Conservation (phyloP, 495 filamentous ascomycete genomes). For the Haplographium delicatum region DNA sequence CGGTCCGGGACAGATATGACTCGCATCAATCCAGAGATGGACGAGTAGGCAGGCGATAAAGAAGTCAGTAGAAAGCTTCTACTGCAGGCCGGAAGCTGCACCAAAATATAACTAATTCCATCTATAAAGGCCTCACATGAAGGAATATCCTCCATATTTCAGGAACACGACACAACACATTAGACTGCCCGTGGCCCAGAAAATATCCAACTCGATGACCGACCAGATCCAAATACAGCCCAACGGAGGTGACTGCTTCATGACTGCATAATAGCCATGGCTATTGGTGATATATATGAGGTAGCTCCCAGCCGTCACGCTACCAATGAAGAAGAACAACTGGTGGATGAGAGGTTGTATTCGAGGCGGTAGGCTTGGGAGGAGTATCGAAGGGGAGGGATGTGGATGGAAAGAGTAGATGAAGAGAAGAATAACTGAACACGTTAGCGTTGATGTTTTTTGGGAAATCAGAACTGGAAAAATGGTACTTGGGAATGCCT, state of each 20-base stretch:
- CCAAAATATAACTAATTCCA: not conserved
- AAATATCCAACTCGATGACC: constrained; percentile 77
- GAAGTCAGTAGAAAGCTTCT: too few relatives aligned
- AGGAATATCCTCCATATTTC: constrained; percentile 63
- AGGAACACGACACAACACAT: constrained; percentile 57
- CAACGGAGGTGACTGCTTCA: constrained; percentile 87
- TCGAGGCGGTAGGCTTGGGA: constrained; percentile 39
- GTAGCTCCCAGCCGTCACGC: constrained; percentile 61
- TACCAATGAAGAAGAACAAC: constrained; percentile 51
- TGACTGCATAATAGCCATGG: constrained; percentile 75
- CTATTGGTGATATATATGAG: constrained; percentile 76
- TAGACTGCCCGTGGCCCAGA: constrained; percentile 57
- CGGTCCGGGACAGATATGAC: not conserved
- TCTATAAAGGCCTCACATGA: constrained; percentile 5
- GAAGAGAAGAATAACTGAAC: constrained; percentile 52
- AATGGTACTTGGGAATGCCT: constrained; percentile 45
- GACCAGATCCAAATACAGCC: constrained; percentile 94
- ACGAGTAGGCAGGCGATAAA: too few relatives aligned
- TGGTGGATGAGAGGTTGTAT: constrained; percentile 48
- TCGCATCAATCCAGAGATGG: not conserved
- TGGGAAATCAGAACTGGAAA: not conserved
- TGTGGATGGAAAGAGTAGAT: constrained; percentile 57
- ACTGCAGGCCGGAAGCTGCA: not conserved
- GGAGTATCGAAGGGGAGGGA: constrained; percentile 32
- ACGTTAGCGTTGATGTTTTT: constrained; percentile 26